Base-by-base conservation (phyloP, 202 grass and related monocot genomes). In the Alloteropsis angusta region DNA sequence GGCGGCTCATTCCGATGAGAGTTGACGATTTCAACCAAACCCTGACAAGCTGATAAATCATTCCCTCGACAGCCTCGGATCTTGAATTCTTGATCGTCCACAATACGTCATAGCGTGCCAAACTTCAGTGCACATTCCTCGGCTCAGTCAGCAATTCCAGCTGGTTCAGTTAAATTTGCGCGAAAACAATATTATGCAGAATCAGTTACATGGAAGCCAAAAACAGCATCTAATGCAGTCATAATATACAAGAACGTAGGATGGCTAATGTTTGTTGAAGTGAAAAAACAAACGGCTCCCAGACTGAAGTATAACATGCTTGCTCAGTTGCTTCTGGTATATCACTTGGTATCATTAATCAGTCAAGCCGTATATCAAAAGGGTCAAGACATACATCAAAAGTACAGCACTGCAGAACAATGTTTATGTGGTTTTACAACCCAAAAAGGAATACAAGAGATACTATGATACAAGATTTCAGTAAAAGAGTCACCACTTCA, bases 61-160 rank as follows among this genome's bases (percentile, higher is more conserved):
- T 25, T 9, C 1, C n/a, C n/a, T 41, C 74, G 17, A 19, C 10
- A 11, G 38, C 37, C 79, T 72, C 34, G 72, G 65, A 82, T 72
- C 79, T 82, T 39, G 75, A 66, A 38, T 65, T 65, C 18, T 65
- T 65, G 41, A 46, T 44, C 70, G 49, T 12, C 28, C 21, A 42
- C n/a, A n/a, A n/a, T n/a, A 23, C 23, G 80, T 88, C 26, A 76
- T 64, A 48, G 48, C 63, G 70, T 32, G 86, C 86, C 76, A 69
- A 88, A 80, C 76, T 64, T 65, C 62, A 56, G 37, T 44, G 37
- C 42, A 43, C 26, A 68, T 43, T 56, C 53, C 46, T 71, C 46
- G 39, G 21, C 12, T 30, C 9, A 42, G 81, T 76, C 76, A 80
- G 71, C 61, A 32, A 62, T 52, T 71, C 42, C 76, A 65, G 63